Evolutionary conservation across 495 filamentous ascomycete genomes (phyloP).

Genomic region (Penicillium fimorum): DNA sequence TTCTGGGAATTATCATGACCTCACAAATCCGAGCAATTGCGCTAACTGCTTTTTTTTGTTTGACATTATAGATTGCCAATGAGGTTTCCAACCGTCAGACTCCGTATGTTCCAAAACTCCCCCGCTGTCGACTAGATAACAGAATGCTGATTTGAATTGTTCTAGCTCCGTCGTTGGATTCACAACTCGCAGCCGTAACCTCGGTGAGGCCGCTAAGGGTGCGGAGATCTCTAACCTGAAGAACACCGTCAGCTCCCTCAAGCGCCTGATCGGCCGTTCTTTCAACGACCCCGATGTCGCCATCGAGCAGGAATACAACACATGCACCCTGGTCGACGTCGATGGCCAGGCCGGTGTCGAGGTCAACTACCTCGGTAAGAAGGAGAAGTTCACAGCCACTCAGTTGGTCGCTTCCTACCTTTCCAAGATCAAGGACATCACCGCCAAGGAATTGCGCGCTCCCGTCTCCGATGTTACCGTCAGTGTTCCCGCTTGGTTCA

Average conservation of each 20-base stretch:
- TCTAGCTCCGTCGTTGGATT: conserved; percentile 89
- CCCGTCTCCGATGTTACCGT: conserved; percentile 94
- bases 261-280: conserved; percentile 83
- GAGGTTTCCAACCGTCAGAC: conserved; percentile 98
- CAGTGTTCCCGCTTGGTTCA: conserved; percentile 96
- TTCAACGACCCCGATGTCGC: conserved; percentile 88
- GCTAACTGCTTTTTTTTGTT: conserved; percentile 26
- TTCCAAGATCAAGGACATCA: conserved; percentile 87
- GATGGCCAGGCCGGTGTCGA: conserved; percentile 93
- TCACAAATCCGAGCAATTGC: conserved; percentile 8
- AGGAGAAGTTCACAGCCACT: conserved; percentile 86
- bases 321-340: conserved; percentile 82
- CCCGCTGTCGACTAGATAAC: conserved; percentile 11
- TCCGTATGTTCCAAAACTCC: conserved; percentile 64
- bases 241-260: conserved; percentile 92
- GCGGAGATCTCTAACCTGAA: conserved; percentile 99
- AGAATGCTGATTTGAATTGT: conserved; percentile 33
- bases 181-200: conserved; percentile 84
- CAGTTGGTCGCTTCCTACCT: conserved; percentile 95
- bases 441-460: conserved; percentile 81
- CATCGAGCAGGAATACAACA: conserved; percentile 87
- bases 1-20: conserved; percentile 4
- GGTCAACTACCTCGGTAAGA: conserved; percentile 90
- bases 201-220: conserved; percentile 94
- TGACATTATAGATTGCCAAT: conserved; percentile 78